Percentiles rank a stretch among this genome's conserved stretches.
Conservation (phyloP, 306 rosid genomes). For the Vicia sativa region DNA sequence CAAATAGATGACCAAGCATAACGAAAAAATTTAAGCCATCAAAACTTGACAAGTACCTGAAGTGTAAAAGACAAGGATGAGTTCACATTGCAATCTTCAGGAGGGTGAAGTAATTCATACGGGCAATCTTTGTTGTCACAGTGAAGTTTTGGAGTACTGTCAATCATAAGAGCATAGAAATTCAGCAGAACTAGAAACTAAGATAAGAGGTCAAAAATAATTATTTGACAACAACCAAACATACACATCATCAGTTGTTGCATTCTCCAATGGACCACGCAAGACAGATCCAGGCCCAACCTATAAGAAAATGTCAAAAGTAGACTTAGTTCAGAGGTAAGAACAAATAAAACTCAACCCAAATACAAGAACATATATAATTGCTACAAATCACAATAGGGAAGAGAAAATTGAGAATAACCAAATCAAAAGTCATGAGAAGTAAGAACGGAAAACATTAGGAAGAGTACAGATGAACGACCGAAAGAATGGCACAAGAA, state of each 20-base stretch:
- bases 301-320: slow-evolving; percentile 51
- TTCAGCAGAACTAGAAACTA: slow-evolving; percentile 31
- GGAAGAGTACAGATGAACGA: slow-evolving; percentile 24
- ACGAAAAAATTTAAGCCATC: slow-evolving; percentile 14
- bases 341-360: slow-evolving; percentile 26
- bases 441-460: slow-evolving; percentile 7
- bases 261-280: slow-evolving; percentile 95
- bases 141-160: slow-evolving; percentile 84
- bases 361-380: slow-evolving; percentile 18
- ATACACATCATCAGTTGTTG: slow-evolving; percentile 74
- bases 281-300: slow-evolving; percentile 94
- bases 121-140: slow-evolving; percentile 82
- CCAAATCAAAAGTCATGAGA: slow-evolving; percentile 10
- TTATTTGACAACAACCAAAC: slow-evolving; percentile 47
- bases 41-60: slow-evolving; percentile 63
- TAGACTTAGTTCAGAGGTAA: slow-evolving; percentile 14
- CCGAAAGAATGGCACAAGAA: slow-evolving; percentile 16
- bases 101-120: slow-evolving; percentile 78
- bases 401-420: slow-evolving; percentile 24
- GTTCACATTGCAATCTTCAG: slow-evolving; percentile 98
- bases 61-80: slow-evolving; percentile 92
- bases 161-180: slow-evolving; percentile 34
- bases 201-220: slow-evolving; percentile 29
- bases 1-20: slow-evolving; percentile 37
- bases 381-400: slow-evolving; percentile 14